phyloP scores from a whole-genome alignment of 2,329 filamentous ascomycete species.

The Gaeumannomyces sp. region DNA sequence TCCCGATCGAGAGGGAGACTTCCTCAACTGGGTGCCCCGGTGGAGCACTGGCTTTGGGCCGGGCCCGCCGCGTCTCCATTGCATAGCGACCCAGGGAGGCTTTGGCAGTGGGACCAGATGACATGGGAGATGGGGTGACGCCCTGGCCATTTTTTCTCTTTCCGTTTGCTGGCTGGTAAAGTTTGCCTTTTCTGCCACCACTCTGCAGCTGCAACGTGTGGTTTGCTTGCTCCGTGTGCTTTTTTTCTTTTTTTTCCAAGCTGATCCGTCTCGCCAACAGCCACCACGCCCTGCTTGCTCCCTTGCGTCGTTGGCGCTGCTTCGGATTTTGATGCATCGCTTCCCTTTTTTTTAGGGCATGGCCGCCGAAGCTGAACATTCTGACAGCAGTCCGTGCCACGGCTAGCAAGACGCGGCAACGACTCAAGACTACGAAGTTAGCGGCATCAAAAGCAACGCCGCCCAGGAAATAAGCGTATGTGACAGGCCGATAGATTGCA shows the following conservation, averaged over 20 bases:
- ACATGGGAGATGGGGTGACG: background rate
- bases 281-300: background rate
- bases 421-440: background rate
- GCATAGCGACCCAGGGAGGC: background rate
- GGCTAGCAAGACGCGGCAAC: background rate
- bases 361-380: background rate
- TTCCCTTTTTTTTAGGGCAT: background rate
- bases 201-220: no score
- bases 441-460: no score
- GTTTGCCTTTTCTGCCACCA: background rate
- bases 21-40: background rate
- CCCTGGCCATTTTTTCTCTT: background rate
- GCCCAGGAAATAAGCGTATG: background rate
- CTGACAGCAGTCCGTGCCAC: background rate
- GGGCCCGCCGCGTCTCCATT: constrained; percentile 1
- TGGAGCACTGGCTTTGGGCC: background rate
- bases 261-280: background rate
- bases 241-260: background rate
- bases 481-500: background rate
- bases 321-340: background rate
- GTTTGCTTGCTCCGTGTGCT: no score
- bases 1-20: background rate
- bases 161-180: background rate
- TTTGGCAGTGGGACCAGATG: background rate
- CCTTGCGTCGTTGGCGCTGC: no score